Evolutionary conservation across 257 asterid genomes (phyloP), one percentile per base, ranked within the genome.

Genomic region (Capsicum baccatum): DNA sequence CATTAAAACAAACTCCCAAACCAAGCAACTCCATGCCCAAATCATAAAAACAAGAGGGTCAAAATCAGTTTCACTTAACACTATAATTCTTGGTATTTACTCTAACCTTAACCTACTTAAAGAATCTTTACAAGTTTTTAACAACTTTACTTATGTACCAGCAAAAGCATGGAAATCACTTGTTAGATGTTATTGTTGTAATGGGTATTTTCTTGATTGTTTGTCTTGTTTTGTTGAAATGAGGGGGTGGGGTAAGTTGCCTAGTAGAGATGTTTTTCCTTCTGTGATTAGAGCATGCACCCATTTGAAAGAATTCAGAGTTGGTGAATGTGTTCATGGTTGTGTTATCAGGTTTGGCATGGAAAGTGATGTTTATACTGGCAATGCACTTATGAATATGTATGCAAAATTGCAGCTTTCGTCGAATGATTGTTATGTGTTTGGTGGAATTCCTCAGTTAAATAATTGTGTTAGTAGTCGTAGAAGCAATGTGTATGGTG

Each of bases 361-460:
- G 87, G 95, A 90, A 50, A 15, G 73, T 17, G 98, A 94, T 81
- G 91, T 91, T 85, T 93, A 91, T 70, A 94, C 99, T n/a, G 97
- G 96, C 66, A 96, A 94, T 85, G 98, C 99, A 1, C 86, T 96
- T 70, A 92, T 96, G 98, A 92, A 90, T 80, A 90, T 96, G 98
- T 96, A 96, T 85, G 92, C 91, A 8, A 93, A 92, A 90, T 84
- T 96, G 95, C 94, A 89, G 86, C 19, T 63, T 64, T 85, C 59
- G 16, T 86, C 48, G 35, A 82, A 6, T 84, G 90, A 70, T 3
- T 73, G 6, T 3, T 26, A 85, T 9, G 81, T 90, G 95, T 84
- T 89, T 67, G 98, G 90, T 89, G 88, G 69, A 83, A 76, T 80
- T 83, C 85, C 95, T 83, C 89, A 91, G 58, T 64, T 85, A 86